Evolutionary conservation across 176 grass and related monocot species (phyloP).

Genomic region (Raddia distichophylla): DNA sequence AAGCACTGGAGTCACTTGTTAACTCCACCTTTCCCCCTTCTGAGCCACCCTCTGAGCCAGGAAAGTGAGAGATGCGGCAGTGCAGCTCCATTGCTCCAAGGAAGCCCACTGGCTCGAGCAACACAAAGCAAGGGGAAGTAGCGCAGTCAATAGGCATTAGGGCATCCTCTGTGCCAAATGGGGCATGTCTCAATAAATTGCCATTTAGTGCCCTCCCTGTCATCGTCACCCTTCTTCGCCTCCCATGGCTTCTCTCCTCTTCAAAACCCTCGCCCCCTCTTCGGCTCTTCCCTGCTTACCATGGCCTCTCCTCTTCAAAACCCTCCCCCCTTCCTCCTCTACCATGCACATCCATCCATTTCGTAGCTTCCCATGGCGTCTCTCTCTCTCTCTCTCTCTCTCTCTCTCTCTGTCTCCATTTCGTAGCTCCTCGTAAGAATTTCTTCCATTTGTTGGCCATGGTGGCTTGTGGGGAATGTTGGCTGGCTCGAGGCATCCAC

Average conservation of each 20-base stretch:
- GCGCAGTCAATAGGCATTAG: conserved; percentile 47
- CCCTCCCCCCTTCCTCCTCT: conserved; percentile 32
- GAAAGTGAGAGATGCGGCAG: conserved; percentile 32
- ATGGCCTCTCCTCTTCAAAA: conserved; percentile 45
- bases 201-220: conserved; percentile 51
- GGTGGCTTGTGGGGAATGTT: conserved; percentile 87
- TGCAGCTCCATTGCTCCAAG: conserved; percentile 30
- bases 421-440: not conserved
- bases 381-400: not conserved
- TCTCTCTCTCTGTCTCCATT: not conserved
- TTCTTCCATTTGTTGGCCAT: conserved; percentile 30
- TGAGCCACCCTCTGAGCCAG: conserved; percentile 26
- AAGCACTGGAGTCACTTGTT: conserved; percentile 39
- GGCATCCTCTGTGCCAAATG: conserved; percentile 55
- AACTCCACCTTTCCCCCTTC: conserved; percentile 4
- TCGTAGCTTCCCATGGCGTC: not conserved
- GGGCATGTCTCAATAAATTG: conserved; percentile 80
- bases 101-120: conserved; percentile 32
- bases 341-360: conserved; percentile 21
- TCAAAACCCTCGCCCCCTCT: conserved; percentile 30
- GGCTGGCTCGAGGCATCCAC: conserved; percentile 91
- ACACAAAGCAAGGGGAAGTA: conserved; percentile 21
- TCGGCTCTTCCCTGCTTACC: conserved; percentile 6
- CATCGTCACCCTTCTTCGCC: conserved; percentile 7
- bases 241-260: conserved; percentile 1